phyloP scores from a whole-genome alignment of 495 filamentous ascomycete genomes.

The Umbilicaria muhlenbergii region DNA sequence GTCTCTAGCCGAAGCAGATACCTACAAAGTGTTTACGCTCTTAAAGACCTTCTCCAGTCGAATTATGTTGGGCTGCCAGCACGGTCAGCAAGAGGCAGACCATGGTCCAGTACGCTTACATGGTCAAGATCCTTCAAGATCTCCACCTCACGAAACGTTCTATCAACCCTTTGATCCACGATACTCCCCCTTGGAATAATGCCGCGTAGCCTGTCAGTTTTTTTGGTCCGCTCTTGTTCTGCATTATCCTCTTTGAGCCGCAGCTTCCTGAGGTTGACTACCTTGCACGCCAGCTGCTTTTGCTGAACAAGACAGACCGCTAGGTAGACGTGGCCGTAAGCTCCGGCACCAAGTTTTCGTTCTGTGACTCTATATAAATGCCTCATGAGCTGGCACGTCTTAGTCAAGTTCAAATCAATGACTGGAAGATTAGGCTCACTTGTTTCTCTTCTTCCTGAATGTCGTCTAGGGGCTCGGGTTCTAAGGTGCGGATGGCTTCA shows the following conservation, averaged over 20 bases:
- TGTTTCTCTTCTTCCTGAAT: slow-evolving; percentile 2
- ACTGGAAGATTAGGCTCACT: too few species aligned
- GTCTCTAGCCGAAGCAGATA: slow-evolving; percentile 1
- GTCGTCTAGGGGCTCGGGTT: too few species aligned
- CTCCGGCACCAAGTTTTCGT: slow-evolving; percentile 32
- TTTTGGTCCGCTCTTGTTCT: not conserved
- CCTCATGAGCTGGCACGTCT: slow-evolving; percentile 24
- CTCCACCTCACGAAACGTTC: slow-evolving; percentile 28
- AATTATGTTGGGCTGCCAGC: slow-evolving; percentile 44
- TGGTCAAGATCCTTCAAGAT: slow-evolving; percentile 43
- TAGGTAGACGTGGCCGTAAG: slow-evolving; percentile 33
- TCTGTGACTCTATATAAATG: slow-evolving; percentile 31
- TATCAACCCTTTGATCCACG: slow-evolving; percentile 9
- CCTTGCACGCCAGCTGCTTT: slow-evolving; percentile 37
- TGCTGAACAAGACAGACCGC: slow-evolving; percentile 22
- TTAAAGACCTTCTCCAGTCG: slow-evolving; percentile 35
- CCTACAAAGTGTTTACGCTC: slow-evolving; percentile 35
- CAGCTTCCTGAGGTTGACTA: slow-evolving; percentile 23
- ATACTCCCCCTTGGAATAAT: not conserved
- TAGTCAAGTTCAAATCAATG: not conserved
- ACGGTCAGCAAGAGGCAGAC: slow-evolving; percentile 8
- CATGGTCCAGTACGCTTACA: slow-evolving; percentile 26
- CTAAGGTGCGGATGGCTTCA: too few species aligned
- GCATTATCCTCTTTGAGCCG: not conserved
- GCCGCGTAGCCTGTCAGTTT: slow-evolving; percentile 1